A percentile compares a stretch with the other conserved stretches of the same genome.
Evolutionary conservation across 768 basidiomycete species (phyloP).

Genomic region (Basidioascus undulatus): DNA sequence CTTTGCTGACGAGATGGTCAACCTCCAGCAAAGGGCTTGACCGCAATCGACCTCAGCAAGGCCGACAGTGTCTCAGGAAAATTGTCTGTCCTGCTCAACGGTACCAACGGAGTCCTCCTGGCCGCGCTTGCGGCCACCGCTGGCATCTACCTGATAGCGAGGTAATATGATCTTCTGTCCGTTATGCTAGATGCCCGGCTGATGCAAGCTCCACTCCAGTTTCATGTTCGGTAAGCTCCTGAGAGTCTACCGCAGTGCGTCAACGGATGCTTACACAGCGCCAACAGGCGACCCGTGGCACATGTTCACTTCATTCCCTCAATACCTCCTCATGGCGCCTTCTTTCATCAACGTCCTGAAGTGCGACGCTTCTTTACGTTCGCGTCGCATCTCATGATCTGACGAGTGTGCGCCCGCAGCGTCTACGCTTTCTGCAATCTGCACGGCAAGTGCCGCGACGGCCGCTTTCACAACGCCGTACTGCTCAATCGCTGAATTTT

Average conservation of each 20-base stretch:
- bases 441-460: slow-evolving; percentile 35
- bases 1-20: too few species aligned
- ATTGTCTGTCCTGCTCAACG: slow-evolving; percentile 37
- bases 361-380: not conserved
- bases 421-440: slow-evolving; percentile 95
- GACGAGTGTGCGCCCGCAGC: slow-evolving; percentile 41
- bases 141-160: slow-evolving; percentile 25
- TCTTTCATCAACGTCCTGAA: slow-evolving; percentile 74
- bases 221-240: too few species aligned
- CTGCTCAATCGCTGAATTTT: not conserved
- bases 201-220: too few species aligned
- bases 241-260: too few species aligned
- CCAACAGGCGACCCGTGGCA: slow-evolving; percentile 88
- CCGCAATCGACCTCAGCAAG: slow-evolving; percentile 12
- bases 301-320: slow-evolving; percentile 80
- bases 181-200: too few species aligned
- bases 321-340: slow-evolving; percentile 71
- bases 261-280: slow-evolving; percentile 4
- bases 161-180: not conserved
- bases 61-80: slow-evolving; percentile 28
- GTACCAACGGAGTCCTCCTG: slow-evolving; percentile 54
- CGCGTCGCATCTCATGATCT: not conserved
- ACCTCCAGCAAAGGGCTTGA: too few species aligned
- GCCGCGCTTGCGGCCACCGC: slow-evolving; percentile 75
- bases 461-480: not conserved